Percentiles rank a stretch among this genome's conserved stretches.
Conservation (phyloP, 2,329 filamentous ascomycete genomes). For the Penicillium sp. region DNA sequence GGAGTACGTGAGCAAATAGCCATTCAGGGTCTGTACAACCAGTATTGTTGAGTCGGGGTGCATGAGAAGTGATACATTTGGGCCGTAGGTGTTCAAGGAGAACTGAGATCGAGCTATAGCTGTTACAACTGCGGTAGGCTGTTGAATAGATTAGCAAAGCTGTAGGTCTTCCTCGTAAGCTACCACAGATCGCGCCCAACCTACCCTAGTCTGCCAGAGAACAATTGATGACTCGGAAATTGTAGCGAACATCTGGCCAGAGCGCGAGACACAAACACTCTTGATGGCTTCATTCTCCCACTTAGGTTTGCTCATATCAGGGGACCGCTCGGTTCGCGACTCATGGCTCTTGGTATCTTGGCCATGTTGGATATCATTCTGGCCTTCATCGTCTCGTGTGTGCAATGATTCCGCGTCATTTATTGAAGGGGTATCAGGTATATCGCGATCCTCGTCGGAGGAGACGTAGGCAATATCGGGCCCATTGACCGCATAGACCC, state of each 20-base stretch:
- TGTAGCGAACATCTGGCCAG: slow-evolving; percentile 81
- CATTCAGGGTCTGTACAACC: slow-evolving; percentile 80
- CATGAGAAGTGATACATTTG: slow-evolving; percentile 80
- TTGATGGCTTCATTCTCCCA: slow-evolving; percentile 67
- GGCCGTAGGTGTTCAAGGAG: slow-evolving; percentile 80
- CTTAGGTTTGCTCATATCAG: slow-evolving; percentile 31
- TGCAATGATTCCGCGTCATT: slow-evolving; percentile 26
- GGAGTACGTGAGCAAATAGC: slow-evolving; percentile 93
- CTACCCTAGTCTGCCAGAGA: slow-evolving; percentile 95
- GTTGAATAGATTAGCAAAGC: slow-evolving; percentile 25
- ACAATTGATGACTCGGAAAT: slow-evolving; percentile 83
- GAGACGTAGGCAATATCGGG: slow-evolving; percentile 35
- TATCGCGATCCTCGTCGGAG: slow-evolving; percentile 28
- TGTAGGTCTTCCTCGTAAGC: slow-evolving; percentile 1
- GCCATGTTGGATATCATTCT: background rate
- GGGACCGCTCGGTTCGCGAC: slow-evolving; percentile 12
- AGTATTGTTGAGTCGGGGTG: slow-evolving; percentile 90
- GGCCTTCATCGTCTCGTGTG: background rate
- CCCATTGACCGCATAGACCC: slow-evolving; percentile 51
- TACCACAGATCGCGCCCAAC: slow-evolving; percentile 23
- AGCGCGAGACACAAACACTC: slow-evolving; percentile 74
- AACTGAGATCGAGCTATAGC: slow-evolving; percentile 77
- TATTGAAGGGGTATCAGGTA: slow-evolving; percentile 15
- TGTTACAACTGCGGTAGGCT: slow-evolving; percentile 88
- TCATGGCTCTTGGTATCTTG: background rate